These are phyloP conservation scores for Salisapilia sapeloensis DNA, from an alignment of 352 stramenopile genomes.

Conservation along the genomic window DNA sequence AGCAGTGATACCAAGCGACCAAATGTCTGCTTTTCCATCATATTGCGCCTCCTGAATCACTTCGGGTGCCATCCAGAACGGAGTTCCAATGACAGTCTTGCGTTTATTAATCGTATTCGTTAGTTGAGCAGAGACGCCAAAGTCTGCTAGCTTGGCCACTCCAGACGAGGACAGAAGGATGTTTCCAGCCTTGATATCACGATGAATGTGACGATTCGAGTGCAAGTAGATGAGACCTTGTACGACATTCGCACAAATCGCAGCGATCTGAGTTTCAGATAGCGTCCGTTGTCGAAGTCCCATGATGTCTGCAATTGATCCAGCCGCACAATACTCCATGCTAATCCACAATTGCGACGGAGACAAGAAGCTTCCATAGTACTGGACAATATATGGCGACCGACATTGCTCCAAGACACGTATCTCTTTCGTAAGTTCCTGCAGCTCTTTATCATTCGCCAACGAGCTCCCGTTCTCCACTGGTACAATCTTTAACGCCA, in stretches of 20 bases:
- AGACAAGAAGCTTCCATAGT: conserved; percentile 67
- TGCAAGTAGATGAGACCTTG: conserved; percentile 74
- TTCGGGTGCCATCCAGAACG: conserved; percentile 86
- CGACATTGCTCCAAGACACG: conserved; percentile 62
- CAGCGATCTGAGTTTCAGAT: conserved; percentile 50
- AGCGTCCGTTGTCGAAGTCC: conserved; percentile 25
- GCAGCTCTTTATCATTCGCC: conserved; percentile 18
- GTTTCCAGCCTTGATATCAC: conserved; percentile 82
- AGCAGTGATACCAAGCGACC: conserved; percentile 78
- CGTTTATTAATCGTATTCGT: conserved; percentile 83
- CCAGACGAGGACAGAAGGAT: conserved; percentile 56
- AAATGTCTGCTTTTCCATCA: conserved; percentile 70
- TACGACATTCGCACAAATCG: conserved; percentile 45
- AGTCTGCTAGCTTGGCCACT: conserved; percentile 74
- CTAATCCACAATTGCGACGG: conserved; percentile 69
- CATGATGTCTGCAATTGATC: conserved; percentile 72
- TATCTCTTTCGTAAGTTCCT: conserved; percentile 76
- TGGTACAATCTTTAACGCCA: conserved; percentile 76
- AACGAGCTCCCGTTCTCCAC: conserved; percentile 55
- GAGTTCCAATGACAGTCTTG: conserved; percentile 81
- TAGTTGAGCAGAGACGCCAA: conserved; percentile 81
- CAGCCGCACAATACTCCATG: conserved; percentile 80
- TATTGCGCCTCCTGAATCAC: conserved; percentile 81
- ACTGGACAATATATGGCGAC: conserved; percentile 75
- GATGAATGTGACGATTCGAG: conserved; percentile 59